Evolutionary conservation across 2,329 filamentous ascomycete genomes (phyloP), one percentile per base, ranked within the genome.

Genomic region (Aspergillus hiratsukae): DNA sequence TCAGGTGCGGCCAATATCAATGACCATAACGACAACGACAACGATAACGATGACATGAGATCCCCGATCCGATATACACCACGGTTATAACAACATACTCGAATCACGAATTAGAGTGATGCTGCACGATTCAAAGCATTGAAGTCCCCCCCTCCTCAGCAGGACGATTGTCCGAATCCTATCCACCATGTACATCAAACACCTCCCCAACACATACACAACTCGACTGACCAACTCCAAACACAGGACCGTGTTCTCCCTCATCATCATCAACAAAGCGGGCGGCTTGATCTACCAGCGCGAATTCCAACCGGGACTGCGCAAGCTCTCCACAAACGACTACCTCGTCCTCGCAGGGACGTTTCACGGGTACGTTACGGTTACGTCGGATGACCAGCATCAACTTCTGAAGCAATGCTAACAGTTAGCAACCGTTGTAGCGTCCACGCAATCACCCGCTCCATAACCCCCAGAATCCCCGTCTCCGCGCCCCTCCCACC

Each of bases 221-320:
- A 48, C n/a, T 11, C 49, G 45, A 17, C 10, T n/a, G n/a, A 43
- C 35, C 48, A 29, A 46, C 14, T 7, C 3, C 31, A 53, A 2
- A 21, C 14, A 40, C 51, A 97, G 92, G 94, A 90, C 91, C 64
- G 89, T 99, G 74, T 94, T 95, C 75, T 87, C 92, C 57, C 87
- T 99, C 70, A 91, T 97, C 73, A 88, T 99, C 73, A 96, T 99
- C 80, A 97, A 97, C 82, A 99, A 99, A 83, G 92, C 94, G 62
- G 94, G 92, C 58, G 94, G 94, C 67, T 83, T 99, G 53, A 87
- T 99, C 76, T 99, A 96, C 81, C 93, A 97, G 77, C 90, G 91
- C 66, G 90, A 91, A 70, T 97, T 99, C 75, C 87, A 92, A 68
- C 86, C 93, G 46, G 89, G 86, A 58, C 83, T 99, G 58, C 89